A percentile compares a stretch with the other conserved stretches of the same genome.
These are phyloP conservation scores for Akanthomyces muscarius DNA, from an alignment of 2,329 filamentous ascomycete species.

Conservation along the genomic window DNA sequence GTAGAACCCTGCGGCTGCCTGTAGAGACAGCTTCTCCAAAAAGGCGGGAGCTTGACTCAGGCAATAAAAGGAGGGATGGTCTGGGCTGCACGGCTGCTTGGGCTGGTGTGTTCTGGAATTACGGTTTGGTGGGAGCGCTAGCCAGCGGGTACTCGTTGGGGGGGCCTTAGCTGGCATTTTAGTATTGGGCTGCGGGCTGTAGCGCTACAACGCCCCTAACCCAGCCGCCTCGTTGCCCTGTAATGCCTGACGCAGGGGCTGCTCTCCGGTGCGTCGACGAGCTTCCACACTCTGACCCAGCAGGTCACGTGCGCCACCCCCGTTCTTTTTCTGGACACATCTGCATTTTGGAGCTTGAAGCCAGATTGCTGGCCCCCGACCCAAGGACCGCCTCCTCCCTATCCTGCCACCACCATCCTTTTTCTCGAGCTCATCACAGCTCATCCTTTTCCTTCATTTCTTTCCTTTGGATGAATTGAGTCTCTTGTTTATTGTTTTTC, in stretches of 20 bases:
- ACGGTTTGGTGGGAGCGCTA: neutral
- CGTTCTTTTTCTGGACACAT: constrained; percentile 42
- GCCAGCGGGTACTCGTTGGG: neutral
- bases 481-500: constrained; percentile 32
- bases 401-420: constrained; percentile 29
- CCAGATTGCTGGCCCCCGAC: constrained; percentile 38
- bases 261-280: neutral
- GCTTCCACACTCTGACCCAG: neutral
- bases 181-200: neutral
- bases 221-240: neutral
- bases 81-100: neutral
- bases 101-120: constrained; percentile 1
- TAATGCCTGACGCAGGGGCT: neutral
- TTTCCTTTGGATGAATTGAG: constrained; percentile 38
- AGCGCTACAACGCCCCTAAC: neutral
- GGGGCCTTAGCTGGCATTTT: neutral
- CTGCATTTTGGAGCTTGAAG: constrained; percentile 40
- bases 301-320: constrained; percentile 29
- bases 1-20: neutral
- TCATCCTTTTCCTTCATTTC: constrained; percentile 33
- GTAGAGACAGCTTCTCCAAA: neutral
- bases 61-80: neutral
- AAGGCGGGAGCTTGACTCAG: neutral
- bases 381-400: constrained; percentile 32
- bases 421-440: constrained; percentile 37